A percentile compares a stretch with the other conserved stretches of the same genome.
Evolutionary conservation across 148 eudicot genomes (phyloP).

Genomic region (Spergularia marina): DNA sequence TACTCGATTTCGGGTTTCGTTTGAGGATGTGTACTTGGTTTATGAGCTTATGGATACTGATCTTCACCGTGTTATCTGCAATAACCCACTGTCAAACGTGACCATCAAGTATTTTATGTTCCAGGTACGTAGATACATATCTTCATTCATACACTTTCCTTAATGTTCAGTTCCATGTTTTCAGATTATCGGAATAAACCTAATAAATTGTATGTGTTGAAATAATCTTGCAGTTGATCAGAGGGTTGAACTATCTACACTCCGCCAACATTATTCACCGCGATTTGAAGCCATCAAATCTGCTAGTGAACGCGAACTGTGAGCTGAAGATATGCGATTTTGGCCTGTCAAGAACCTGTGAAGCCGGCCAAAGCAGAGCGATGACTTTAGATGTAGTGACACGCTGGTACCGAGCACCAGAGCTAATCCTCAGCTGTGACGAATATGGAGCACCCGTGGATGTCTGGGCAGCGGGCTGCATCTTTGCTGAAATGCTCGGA

Average conservation of each 20-base stretch:
- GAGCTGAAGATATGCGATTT: conserved; percentile 17
- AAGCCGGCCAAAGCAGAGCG: no score
- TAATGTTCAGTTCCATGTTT: no score
- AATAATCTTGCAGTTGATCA: background rate
- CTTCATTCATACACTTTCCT: background rate
- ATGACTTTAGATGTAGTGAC: background rate
- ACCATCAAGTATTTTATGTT: conserved; percentile 44
- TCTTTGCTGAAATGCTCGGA: conserved; percentile 3
- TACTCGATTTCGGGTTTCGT: conserved; percentile 16
- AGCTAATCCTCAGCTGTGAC: background rate
- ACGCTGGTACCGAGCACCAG: background rate
- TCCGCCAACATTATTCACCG: conserved; percentile 14
- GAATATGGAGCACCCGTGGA: background rate
- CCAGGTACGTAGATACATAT: conserved; percentile 28
- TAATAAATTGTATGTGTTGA: background rate
- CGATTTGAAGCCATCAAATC: background rate
- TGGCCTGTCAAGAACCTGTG: background rate
- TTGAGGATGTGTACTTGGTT: conserved; percentile 41
- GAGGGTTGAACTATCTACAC: conserved; percentile 3
- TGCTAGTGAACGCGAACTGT: background rate
- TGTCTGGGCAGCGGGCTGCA: conserved; percentile 4
- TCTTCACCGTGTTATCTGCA: conserved; percentile 38
- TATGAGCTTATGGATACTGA: conserved; percentile 47
- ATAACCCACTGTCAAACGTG: conserved; percentile 34
- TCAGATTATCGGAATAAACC: background rate